These are phyloP conservation scores for Talaromyces trachyspermus DNA, from an alignment of 495 filamentous ascomycete species.

Conservation along the genomic window DNA sequence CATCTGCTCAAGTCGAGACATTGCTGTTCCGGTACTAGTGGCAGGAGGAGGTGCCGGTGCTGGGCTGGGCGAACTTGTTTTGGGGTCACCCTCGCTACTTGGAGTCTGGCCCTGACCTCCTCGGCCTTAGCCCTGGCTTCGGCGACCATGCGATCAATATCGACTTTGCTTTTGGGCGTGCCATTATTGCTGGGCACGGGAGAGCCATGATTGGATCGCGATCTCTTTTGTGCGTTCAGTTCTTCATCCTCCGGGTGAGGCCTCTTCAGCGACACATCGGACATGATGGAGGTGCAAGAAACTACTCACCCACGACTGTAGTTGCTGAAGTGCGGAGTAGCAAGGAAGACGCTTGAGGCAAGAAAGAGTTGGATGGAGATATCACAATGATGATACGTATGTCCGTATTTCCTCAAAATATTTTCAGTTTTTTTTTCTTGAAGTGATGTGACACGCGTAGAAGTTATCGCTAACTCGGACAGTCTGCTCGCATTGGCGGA, in stretches of 20 bases:
- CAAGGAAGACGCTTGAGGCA: constrained; percentile 7
- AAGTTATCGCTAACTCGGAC: too few species aligned
- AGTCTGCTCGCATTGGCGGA: constrained; percentile 10
- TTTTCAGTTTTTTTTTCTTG: too few species aligned
- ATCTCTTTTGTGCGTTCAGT: constrained; percentile 47
- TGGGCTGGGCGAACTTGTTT: constrained; percentile 26
- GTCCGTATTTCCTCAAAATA: too few species aligned
- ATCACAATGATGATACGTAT: constrained; percentile 17
- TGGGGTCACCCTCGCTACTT: constrained; percentile 35
- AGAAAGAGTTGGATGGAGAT: too few species aligned
- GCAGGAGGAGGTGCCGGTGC: constrained; percentile 39
- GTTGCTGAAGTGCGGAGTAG: neutral
- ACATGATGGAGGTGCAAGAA: constrained; percentile 31
- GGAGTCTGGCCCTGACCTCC: constrained; percentile 49
- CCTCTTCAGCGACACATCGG: constrained; percentile 51
- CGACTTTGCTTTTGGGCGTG: constrained; percentile 34
- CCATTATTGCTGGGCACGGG: constrained; percentile 38
- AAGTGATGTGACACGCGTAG: too few species aligned
- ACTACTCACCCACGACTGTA: constrained; percentile 14
- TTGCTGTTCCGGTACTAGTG: constrained; percentile 22
- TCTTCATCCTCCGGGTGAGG: constrained; percentile 48
- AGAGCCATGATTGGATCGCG: constrained; percentile 54
- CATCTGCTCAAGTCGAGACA: constrained; percentile 55
- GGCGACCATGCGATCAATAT: constrained; percentile 54
- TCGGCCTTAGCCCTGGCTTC: constrained; percentile 56